A percentile compares a stretch with the other conserved stretches of the same genome.
These are phyloP conservation scores for Acacia acuminata DNA, from an alignment of 306 rosid species.

Conservation along the genomic window DNA sequence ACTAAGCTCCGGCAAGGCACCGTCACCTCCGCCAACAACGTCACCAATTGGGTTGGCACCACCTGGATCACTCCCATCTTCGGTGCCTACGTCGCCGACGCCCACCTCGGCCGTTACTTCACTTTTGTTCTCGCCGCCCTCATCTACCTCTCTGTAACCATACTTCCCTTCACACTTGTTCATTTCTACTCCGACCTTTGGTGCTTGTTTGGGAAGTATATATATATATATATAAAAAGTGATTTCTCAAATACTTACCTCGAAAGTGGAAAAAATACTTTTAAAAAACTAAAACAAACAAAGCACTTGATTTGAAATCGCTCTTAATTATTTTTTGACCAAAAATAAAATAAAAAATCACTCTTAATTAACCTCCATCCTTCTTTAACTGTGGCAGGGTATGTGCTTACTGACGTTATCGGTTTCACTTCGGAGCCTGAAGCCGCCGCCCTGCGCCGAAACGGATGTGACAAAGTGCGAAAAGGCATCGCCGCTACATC, in stretches of 20 bases:
- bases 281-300: too few species aligned
- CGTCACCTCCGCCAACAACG: slow-evolving; percentile 64
- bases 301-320: too few species aligned
- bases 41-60: slow-evolving; percentile 83
- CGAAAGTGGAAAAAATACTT: too few species aligned
- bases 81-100: slow-evolving; percentile 86
- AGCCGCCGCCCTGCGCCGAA: slow-evolving; percentile 42
- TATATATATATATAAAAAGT: too few species aligned
- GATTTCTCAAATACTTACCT: too few species aligned
- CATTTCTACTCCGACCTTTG: not conserved
- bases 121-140: slow-evolving; percentile 61
- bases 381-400: slow-evolving; percentile 30
- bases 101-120: slow-evolving; percentile 82
- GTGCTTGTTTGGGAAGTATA: too few species aligned
- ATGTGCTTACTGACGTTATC: slow-evolving; percentile 51
- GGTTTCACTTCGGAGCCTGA: slow-evolving; percentile 49
- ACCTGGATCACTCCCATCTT: slow-evolving; percentile 77
- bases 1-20: slow-evolving; percentile 73
- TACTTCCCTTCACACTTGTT: not conserved
- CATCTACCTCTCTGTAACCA: slow-evolving; percentile 60
- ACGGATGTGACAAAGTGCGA: slow-evolving; percentile 34
- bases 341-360: too few species aligned
- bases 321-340: too few species aligned
- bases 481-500: slow-evolving; percentile 44
- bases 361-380: not conserved